Conservation (phyloP, 768 basidiomycete genomes). For the Suillus occidentalis region DNA sequence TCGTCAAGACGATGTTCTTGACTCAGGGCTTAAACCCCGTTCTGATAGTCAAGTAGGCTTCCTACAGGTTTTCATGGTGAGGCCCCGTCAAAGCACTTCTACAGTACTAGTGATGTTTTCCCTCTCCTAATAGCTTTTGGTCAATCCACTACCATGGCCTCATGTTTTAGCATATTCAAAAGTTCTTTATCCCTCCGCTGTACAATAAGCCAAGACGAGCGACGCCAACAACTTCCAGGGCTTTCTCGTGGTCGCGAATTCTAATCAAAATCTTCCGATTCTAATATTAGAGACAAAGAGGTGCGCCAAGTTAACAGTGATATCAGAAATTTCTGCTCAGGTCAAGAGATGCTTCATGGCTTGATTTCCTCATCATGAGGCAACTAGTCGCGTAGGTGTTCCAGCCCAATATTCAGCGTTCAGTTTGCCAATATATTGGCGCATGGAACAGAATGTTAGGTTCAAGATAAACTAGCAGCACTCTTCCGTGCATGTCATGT, state of each 20-base stretch:
- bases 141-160: background rate
- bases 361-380: background rate
- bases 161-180: background rate
- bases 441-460: background rate
- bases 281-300: background rate
- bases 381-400: background rate
- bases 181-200: background rate
- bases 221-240: background rate
- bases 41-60: background rate
- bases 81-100: background rate
- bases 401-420: background rate
- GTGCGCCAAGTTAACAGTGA: background rate
- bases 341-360: background rate
- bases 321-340: background rate
- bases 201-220: background rate
- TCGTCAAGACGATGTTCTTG: conserved; percentile 43
- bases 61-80: background rate
- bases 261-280: background rate
- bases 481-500: too few relatives aligned
- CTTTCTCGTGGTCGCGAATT: background rate
- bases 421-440: background rate
- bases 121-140: background rate
- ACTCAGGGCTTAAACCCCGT: background rate
- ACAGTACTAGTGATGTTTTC: background rate
- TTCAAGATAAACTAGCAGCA: background rate